Percentiles rank a stretch among this genome's conserved stretches.
Conservation (phyloP, 139 green algal genomes). For the Chlamydomonas schloesseri region DNA sequence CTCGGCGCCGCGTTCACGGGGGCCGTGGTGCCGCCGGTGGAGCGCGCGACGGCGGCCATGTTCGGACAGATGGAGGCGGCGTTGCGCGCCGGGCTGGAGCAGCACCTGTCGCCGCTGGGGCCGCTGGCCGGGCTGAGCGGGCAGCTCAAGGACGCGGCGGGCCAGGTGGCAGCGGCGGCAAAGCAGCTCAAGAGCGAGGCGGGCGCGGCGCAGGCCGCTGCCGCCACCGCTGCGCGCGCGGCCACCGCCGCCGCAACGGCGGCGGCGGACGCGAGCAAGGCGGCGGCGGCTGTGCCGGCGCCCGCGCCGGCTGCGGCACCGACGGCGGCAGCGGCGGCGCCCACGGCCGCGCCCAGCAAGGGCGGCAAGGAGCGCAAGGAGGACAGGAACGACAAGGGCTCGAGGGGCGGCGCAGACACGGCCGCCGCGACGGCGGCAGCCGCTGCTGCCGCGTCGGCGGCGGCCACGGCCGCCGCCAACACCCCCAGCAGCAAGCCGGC, state of each 20-base stretch:
- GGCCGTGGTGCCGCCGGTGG: constrained; percentile 82
- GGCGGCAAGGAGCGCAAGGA: not conserved
- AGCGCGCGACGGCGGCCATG: constrained; percentile 70
- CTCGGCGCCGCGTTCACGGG: constrained; percentile 7
- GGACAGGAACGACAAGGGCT: not conserved
- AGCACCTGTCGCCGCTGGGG: constrained; percentile 67
- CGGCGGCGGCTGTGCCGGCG: not conserved
- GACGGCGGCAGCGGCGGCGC: not conserved
- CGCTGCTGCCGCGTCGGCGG: not conserved
- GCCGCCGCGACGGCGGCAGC: not conserved
- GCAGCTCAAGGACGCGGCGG: not conserved
- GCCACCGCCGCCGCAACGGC: not conserved
- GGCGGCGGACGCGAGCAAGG: not conserved
- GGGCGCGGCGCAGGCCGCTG: not conserved
- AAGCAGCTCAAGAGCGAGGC: constrained; percentile 44
- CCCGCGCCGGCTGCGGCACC: not conserved
- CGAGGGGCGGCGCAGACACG: no score
- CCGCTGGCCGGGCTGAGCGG: not conserved
- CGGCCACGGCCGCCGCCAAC: not conserved
- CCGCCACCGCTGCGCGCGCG: not conserved
- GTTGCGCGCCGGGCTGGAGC: constrained; percentile 71
- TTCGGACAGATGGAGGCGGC: constrained; percentile 78
- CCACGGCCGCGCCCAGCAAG: not conserved
- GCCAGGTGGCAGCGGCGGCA: not conserved
- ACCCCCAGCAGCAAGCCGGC: not conserved